A percentile compares a stretch with the other conserved stretches of the same genome.
phyloP scores from a whole-genome alignment of 225 moss, liverwort and hornwort genomes.

The Anthoceros angustus region DNA sequence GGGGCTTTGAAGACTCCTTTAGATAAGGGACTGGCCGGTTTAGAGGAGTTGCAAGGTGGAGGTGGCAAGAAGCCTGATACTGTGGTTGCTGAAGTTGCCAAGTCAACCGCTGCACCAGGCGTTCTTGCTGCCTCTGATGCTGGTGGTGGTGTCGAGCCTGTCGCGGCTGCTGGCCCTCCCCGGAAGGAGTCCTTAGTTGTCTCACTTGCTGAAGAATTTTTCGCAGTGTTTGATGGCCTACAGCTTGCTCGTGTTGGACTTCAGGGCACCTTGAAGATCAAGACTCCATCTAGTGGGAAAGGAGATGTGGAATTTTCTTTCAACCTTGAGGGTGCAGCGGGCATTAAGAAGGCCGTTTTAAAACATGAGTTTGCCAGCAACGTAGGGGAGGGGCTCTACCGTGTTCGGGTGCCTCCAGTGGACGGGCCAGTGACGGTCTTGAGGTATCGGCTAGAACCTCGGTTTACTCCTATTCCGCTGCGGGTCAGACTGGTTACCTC shows the following conservation, averaged over 20 bases:
- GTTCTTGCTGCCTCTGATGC: constrained; percentile 6
- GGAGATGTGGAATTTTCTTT: constrained; percentile 87
- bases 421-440: constrained; percentile 66
- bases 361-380: constrained; percentile 57
- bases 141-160: constrained; percentile 22
- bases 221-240: constrained; percentile 74
- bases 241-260: constrained; percentile 70
- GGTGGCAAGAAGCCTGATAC: constrained; percentile 30
- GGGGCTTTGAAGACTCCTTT: constrained; percentile 47
- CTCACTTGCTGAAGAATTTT: constrained; percentile 86
- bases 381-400: constrained; percentile 73
- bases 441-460: constrained; percentile 79
- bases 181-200: constrained; percentile 39
- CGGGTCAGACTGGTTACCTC: constrained; percentile 56
- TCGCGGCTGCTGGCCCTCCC: constrained; percentile 24
- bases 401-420: constrained; percentile 67
- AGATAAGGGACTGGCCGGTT: constrained; percentile 61
- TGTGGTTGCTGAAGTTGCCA: constrained; percentile 15
- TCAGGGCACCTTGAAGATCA: constrained; percentile 67
- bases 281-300: constrained; percentile 50
- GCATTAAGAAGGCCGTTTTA: constrained; percentile 72
- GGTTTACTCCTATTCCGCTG: constrained; percentile 79
- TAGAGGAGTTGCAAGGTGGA: constrained; percentile 76
- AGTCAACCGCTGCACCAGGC: background rate
- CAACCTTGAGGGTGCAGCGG: constrained; percentile 58